Conservation (phyloP, 1,284 basidiomycete genomes). For the Boletellus deceptivus region DNA sequence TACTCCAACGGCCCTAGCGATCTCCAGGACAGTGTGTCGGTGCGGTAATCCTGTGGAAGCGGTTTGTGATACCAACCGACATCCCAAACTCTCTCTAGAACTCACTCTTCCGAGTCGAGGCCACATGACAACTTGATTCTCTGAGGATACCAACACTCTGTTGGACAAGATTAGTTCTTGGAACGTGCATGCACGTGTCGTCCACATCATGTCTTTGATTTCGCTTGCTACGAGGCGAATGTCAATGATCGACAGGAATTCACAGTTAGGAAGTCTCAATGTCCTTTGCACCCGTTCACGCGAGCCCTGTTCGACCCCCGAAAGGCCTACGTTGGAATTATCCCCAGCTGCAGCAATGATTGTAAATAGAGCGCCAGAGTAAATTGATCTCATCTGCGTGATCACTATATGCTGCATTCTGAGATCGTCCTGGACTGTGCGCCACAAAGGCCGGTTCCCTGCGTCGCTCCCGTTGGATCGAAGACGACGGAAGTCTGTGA, state of each 20-base stretch:
- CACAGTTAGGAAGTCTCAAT: slow-evolving; percentile 7
- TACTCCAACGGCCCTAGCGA: slow-evolving; percentile 1
- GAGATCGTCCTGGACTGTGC: slow-evolving; percentile 21
- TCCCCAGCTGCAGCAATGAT: slow-evolving; percentile 20
- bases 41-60: slow-evolving; percentile 1
- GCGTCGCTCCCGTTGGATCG: not conserved
- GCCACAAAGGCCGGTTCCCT: slow-evolving; percentile 10
- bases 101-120: slow-evolving; percentile 13
- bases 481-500: slow-evolving; percentile 12
- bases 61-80: not conserved
- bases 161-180: slow-evolving; percentile 22
- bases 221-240: not conserved
- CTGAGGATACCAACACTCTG: slow-evolving; percentile 21
- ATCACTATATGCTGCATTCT: slow-evolving; percentile 20
- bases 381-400: slow-evolving; percentile 21
- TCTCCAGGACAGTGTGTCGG: not conserved
- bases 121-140: slow-evolving; percentile 14
- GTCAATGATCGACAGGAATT: slow-evolving; percentile 16
- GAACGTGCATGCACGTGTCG: slow-evolving; percentile 24
- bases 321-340: slow-evolving; percentile 15
- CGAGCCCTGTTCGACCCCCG: slow-evolving; percentile 6
- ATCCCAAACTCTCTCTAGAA: slow-evolving; percentile 1
- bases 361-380: slow-evolving; percentile 18
- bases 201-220: slow-evolving; percentile 12
- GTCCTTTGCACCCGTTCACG: slow-evolving; percentile 12